A percentile compares a stretch with the other conserved stretches of the same genome.
Conservation (phyloP, 306 rosid species). For the Ormosia emarginata region DNA sequence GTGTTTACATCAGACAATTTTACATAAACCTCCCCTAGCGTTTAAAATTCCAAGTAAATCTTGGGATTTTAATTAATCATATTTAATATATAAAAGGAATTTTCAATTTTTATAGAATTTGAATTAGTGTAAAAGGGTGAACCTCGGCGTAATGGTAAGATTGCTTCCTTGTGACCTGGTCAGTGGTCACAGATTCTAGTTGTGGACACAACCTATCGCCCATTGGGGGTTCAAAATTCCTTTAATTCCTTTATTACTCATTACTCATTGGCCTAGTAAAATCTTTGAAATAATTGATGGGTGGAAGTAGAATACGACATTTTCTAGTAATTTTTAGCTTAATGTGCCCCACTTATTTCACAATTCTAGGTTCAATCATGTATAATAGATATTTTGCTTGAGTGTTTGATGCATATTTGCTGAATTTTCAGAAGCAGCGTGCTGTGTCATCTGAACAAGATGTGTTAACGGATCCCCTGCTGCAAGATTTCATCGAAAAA, state of each 20-base stretch:
- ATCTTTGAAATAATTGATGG: background rate
- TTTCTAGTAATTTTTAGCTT: background rate
- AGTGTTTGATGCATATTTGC: conserved; percentile 17
- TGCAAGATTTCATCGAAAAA: conserved; percentile 50
- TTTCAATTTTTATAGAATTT: background rate
- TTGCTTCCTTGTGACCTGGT: background rate
- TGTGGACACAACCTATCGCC: background rate
- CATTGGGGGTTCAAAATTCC: background rate
- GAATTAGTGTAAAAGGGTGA: background rate
- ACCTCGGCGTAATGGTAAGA: background rate
- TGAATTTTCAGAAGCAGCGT: conserved; percentile 49
- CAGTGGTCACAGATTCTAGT: background rate
- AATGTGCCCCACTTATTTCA: background rate
- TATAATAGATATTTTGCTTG: conserved; percentile 17
- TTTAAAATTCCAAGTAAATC: background rate
- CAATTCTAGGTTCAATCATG: background rate
- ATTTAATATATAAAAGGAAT: background rate
- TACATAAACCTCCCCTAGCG: background rate
- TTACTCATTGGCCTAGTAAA: background rate
- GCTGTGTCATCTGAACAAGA: conserved; percentile 6
- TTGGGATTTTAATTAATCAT: background rate
- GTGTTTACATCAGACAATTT: background rate
- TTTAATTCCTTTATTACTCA: background rate
- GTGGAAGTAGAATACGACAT: background rate
- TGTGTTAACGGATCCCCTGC: conserved; percentile 8